Evolutionary conservation across 148 eudicot genomes (phyloP).

Genomic region (Chenopodium berlandieri): DNA sequence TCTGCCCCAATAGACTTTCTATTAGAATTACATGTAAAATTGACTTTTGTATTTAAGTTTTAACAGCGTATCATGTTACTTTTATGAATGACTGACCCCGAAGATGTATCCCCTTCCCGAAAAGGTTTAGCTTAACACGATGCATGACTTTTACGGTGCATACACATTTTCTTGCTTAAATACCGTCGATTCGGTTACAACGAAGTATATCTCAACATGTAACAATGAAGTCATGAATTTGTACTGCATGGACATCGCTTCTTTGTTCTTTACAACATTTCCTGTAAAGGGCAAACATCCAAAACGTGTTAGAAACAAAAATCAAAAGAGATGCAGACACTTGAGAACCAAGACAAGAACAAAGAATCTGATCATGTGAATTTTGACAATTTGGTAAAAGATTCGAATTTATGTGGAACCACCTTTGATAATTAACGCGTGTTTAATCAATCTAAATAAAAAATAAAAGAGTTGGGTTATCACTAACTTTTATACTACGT

Average conservation of each 20-base stretch:
- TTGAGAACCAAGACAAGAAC: not conserved
- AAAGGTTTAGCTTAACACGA: not conserved
- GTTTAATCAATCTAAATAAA: not conserved
- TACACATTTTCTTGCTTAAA: not conserved
- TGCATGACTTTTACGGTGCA: not conserved
- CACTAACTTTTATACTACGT: no score
- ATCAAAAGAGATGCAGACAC: not conserved
- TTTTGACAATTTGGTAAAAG: not conserved
- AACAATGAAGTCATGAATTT: no score
- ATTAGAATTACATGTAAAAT: no score
- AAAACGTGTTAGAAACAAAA: not conserved
- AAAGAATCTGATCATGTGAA: constrained; percentile 19
- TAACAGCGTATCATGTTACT: no score
- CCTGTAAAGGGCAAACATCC: not conserved
- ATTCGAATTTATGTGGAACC: not conserved
- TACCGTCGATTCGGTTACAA: no score
- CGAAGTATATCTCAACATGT: no score
- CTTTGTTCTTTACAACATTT: not conserved
- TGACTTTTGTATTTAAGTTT: no score
- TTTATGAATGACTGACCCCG: no score
- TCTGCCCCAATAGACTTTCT: not conserved
- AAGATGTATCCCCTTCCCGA: no score
- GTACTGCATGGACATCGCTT: not conserved
- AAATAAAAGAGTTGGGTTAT: no score
- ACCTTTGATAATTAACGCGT: not conserved